Conservation (phyloP, 179 eudicot genomes). For the Sideroxylon spinosum region DNA sequence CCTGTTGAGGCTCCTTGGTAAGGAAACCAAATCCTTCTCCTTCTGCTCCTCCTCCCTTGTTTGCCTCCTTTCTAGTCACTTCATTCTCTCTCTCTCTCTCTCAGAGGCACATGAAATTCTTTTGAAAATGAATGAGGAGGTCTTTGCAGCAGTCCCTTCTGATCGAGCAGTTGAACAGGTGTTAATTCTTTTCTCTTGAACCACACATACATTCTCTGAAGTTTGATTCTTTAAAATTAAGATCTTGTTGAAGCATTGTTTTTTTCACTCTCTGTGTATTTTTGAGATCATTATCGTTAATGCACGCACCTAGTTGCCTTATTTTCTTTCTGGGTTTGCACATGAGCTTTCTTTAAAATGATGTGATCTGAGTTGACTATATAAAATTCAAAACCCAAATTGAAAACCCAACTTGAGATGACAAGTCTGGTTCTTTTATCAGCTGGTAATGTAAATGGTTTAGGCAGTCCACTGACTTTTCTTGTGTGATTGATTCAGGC, state of each 20-base stretch:
- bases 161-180: constrained; percentile 41
- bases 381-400: background rate
- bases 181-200: background rate
- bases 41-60: constrained; percentile 16
- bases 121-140: constrained; percentile 33
- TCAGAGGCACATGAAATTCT: constrained; percentile 11
- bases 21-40: constrained; percentile 25
- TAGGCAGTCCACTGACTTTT: background rate
- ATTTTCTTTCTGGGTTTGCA: background rate
- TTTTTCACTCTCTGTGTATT: background rate
- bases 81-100: constrained; percentile 15
- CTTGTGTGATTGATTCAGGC: background rate
- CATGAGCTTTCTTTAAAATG: background rate
- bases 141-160: constrained; percentile 16
- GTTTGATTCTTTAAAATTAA: background rate
- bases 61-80: constrained; percentile 18
- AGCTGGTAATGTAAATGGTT: background rate
- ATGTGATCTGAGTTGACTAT: constrained; percentile 7
- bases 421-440: background rate
- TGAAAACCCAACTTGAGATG: background rate
- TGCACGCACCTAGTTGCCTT: background rate
- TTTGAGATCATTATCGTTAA: background rate
- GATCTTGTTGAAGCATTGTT: background rate
- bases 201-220: background rate
- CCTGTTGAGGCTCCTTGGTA: constrained; percentile 14